These are phyloP conservation scores for slime mould (Dictyostelium discoideum) DNA, from an alignment of 78 protist species.

Conservation along the genomic window DNA sequence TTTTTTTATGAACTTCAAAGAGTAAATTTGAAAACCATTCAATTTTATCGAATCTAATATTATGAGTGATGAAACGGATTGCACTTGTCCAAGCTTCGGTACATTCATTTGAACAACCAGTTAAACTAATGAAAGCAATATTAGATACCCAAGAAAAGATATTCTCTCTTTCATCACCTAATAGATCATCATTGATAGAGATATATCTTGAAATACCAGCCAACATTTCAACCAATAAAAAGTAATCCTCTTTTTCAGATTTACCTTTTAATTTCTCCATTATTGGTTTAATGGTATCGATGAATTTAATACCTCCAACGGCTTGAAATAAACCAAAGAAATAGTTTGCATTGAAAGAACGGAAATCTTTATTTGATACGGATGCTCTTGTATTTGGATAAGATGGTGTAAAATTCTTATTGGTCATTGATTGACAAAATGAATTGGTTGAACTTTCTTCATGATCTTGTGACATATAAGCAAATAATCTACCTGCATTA, in stretches of 20 bases:
- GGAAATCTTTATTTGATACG: conserved; percentile 6
- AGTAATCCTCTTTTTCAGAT: conserved; percentile 41
- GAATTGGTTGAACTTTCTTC: conserved; percentile 20
- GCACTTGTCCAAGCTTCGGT: conserved; percentile 1
- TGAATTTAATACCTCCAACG: neutral
- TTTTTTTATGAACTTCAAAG: neutral
- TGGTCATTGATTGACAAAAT: conserved; percentile 7
- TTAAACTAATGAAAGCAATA: neutral
- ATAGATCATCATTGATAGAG: neutral
- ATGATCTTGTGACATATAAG: conserved; percentile 21
- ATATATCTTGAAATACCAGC: conserved; percentile 42
- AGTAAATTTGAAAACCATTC: conserved; percentile 9
- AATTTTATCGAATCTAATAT: neutral
- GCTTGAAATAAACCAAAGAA: conserved; percentile 1
- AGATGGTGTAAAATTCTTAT: neutral
- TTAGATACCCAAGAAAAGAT: neutral
- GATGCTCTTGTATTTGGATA: conserved; percentile 54
- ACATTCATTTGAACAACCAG: conserved; percentile 25
- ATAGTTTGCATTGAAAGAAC: conserved; percentile 12
- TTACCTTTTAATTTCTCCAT: conserved; percentile 13
- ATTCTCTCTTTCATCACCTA: neutral
- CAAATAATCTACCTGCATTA: neutral
- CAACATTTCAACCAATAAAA: conserved; percentile 30
- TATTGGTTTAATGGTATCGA: conserved; percentile 4
- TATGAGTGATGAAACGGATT: conserved; percentile 34